Evolutionary conservation across 2,329 filamentous ascomycete species (phyloP), one percentile per base, ranked within the genome.

Genomic region (Hirsutella rhossiliensis): DNA sequence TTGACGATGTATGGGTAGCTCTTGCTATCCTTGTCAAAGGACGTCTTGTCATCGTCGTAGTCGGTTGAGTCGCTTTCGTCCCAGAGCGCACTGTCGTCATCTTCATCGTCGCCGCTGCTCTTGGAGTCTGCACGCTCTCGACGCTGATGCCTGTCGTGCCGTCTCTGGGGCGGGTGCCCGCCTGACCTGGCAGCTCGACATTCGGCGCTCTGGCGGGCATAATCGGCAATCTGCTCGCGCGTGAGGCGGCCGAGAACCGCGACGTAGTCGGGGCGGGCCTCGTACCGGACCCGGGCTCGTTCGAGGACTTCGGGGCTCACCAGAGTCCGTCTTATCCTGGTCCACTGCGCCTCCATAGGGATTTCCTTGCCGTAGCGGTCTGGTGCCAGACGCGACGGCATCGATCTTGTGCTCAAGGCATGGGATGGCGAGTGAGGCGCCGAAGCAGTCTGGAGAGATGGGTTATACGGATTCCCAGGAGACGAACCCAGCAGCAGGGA

Each of bases 191-290:
- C 56, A 12, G 62, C 63, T 15, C 75, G 66, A 6, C 69, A 67
- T 27, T 72, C 67, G 9, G 63, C 62, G 34, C 67, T 77, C 42
- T 66, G 62, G 4, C 65, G 64, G 2, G 76, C 75, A 44, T 68
- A 73, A 7, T 71, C 63, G 18, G 63, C 61, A 34, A 82, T 71
- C 38, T 80, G 57, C 12, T 73, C 68, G 1, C 65, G 66, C 2
- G 63, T 63, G 3, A 81, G 62, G 13, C 71, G 63, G 5, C 78
- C 78, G 0, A 82, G 65, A 4, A 82, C 60, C 12, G 77, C 78
- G 3, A 81, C 75, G 46, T 76, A 81, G 1, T 73, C 68, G 0
- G 75, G 76, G 1, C 74, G 67, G 11, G 76, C 77, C 56, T 80
- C 76, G 51, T 78, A 80, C 11, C 77, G 70, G 19, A 77, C 66